A percentile compares a stretch with the other conserved stretches of the same genome.
These are phyloP conservation scores for Leccinum rimulosum DNA, from an alignment of 768 basidiomycete species.

Conservation along the genomic window DNA sequence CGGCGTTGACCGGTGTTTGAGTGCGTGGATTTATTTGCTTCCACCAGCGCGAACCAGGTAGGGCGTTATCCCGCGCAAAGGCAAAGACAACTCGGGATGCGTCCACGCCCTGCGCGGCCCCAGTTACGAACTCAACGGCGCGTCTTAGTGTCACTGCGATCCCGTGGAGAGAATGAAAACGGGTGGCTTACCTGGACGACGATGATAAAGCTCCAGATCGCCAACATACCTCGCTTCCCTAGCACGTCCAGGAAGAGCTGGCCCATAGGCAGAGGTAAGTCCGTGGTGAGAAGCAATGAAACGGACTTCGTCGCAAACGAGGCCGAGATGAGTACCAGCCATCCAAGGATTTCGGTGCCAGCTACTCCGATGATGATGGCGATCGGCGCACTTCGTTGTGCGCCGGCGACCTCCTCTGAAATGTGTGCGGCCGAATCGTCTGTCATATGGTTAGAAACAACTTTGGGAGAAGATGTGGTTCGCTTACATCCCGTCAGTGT, in stretches of 20 bases:
- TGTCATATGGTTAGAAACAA: slow-evolving; percentile 22
- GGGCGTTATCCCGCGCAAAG: slow-evolving; percentile 70
- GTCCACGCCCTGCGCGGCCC: slow-evolving; percentile 72
- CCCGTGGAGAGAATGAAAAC: too few relatives aligned
- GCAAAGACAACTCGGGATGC: slow-evolving; percentile 76
- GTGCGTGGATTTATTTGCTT: slow-evolving; percentile 57
- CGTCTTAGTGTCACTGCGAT: neutral
- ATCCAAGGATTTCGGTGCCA: slow-evolving; percentile 58
- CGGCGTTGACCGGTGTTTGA: slow-evolving; percentile 71
- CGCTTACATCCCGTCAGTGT: slow-evolving; percentile 69
- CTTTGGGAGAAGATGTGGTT: slow-evolving; percentile 1
- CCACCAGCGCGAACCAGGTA: slow-evolving; percentile 72
- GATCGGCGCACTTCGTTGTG: slow-evolving; percentile 60
- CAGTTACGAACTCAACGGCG: slow-evolving; percentile 56
- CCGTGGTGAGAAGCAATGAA: slow-evolving; percentile 43
- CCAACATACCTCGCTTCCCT: slow-evolving; percentile 69
- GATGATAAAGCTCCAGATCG: slow-evolving; percentile 69
- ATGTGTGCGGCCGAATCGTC: slow-evolving; percentile 79
- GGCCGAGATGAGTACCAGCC: slow-evolving; percentile 62
- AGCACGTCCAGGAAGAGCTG: slow-evolving; percentile 65
- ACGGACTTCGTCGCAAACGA: slow-evolving; percentile 64
- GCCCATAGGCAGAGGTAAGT: slow-evolving; percentile 66
- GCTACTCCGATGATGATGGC: slow-evolving; percentile 66
- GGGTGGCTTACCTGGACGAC: slow-evolving; percentile 48
- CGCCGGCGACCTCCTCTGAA: slow-evolving; percentile 68